Conservation (phyloP, 371 early-diverging fungal species). For the Syncephalis fuscata region DNA sequence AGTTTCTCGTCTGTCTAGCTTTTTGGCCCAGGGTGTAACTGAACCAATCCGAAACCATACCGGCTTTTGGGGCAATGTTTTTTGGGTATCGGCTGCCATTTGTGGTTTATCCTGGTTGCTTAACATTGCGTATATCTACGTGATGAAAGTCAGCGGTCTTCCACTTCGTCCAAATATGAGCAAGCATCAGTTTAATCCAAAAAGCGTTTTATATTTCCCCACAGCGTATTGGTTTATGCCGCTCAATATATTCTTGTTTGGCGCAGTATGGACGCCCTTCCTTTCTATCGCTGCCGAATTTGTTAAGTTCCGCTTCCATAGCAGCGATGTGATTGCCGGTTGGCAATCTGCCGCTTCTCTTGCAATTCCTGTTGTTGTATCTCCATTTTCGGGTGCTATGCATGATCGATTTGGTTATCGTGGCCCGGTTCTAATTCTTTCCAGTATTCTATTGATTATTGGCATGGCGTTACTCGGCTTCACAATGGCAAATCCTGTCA, state of each 20-base stretch:
- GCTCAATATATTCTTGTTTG: conserved; percentile 22
- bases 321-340: conserved; percentile 19
- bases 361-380: conserved; percentile 28
- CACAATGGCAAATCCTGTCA: conserved; percentile 19
- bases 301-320: conserved; percentile 18
- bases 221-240: conserved; percentile 26
- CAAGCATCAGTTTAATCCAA: conserved; percentile 16
- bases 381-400: conserved; percentile 30
- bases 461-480: conserved; percentile 21
- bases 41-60: conserved; percentile 20
- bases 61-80: conserved; percentile 26
- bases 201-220: conserved; percentile 23
- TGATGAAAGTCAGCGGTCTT: conserved; percentile 17
- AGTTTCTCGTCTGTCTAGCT: conserved; percentile 25
- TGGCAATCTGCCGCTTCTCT: conserved; percentile 31
- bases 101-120: conserved; percentile 22
- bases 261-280: conserved; percentile 33
- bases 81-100: conserved; percentile 27
- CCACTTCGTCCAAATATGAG: conserved; percentile 10
- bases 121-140: conserved; percentile 23
- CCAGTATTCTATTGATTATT: conserved; percentile 23
- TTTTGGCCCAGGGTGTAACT: conserved; percentile 25
- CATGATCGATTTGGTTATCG: conserved; percentile 30
- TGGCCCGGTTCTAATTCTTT: conserved; percentile 17
- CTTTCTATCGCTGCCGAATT: conserved; percentile 20